Percentiles rank a stretch among this genome's conserved stretches.
phyloP scores from a whole-genome alignment of 192 early-diverging fungal species.

The Coemansia sp. region DNA sequence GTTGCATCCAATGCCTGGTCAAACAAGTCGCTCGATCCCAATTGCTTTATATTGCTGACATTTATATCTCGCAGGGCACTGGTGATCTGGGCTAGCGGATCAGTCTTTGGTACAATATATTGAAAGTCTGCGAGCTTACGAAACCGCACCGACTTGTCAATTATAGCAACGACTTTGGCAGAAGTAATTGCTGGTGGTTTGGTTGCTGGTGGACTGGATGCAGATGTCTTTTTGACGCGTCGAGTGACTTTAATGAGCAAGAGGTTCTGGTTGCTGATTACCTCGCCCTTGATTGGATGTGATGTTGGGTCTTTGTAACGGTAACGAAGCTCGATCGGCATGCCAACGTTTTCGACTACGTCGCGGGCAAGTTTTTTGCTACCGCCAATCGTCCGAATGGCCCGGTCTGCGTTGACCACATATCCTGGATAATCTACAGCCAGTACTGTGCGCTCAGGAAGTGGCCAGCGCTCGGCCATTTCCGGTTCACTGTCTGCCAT shows the following conservation, averaged over 20 bases:
- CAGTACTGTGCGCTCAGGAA: conserved; percentile 30
- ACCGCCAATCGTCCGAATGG: conserved; percentile 46
- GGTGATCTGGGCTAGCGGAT: conserved; percentile 19
- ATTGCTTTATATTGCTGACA: conserved; percentile 26
- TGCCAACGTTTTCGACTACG: conserved; percentile 17
- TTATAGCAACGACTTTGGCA: conserved; percentile 33
- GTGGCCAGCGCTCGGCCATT: conserved; percentile 23
- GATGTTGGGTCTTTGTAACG: conserved; percentile 46
- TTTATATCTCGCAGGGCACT: conserved; percentile 15
- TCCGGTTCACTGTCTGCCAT: neutral
- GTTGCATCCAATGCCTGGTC: conserved; percentile 5
- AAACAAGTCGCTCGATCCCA: conserved; percentile 20
- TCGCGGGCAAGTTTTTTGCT: conserved; percentile 34
- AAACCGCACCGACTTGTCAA: conserved; percentile 51
- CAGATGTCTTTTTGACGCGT: conserved; percentile 19
- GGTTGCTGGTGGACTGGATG: neutral
- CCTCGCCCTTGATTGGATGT: conserved; percentile 49
- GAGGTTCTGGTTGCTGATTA: conserved; percentile 37
- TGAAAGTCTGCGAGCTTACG: conserved; percentile 51
- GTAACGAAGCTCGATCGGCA: conserved; percentile 52
- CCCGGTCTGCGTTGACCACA: conserved; percentile 34
- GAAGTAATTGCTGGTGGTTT: neutral
- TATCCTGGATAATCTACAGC: conserved; percentile 54
- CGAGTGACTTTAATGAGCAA: conserved; percentile 49
- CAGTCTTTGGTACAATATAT: conserved; percentile 25